Evolutionary conservation across 2,329 filamentous ascomycete species (phyloP).

Genomic region (Ceratocystis eucalypticola): DNA sequence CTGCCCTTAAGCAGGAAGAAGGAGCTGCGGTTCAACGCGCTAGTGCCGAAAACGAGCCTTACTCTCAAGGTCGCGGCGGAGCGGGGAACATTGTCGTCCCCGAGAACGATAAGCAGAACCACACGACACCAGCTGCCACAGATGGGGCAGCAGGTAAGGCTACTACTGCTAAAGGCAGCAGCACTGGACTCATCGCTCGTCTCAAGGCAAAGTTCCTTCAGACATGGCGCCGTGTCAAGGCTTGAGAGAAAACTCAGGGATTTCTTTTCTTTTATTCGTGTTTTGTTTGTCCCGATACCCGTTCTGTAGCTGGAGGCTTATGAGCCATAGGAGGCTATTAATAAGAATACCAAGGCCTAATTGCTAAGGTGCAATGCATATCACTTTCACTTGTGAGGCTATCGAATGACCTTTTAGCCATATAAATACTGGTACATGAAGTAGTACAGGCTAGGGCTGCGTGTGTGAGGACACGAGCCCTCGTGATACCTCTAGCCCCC

Average conservation of each 20-base stretch:
- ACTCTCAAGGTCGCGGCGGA: slow-evolving; percentile 44
- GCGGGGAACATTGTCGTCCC: slow-evolving; percentile 41
- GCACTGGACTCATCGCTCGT: not conserved
- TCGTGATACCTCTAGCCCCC: no score
- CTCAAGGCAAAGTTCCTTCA: slow-evolving; percentile 3
- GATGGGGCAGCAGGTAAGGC: slow-evolving; percentile 35
- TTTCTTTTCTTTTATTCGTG: not conserved
- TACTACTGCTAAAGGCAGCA: slow-evolving; percentile 34
- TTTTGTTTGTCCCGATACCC: slow-evolving; percentile 7
- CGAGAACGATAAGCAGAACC: slow-evolving; percentile 24
- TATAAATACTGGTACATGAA: no score
- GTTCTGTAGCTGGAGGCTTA: slow-evolving; percentile 1
- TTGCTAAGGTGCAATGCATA: not conserved
- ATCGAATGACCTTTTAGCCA: no score
- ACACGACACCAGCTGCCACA: slow-evolving; percentile 20
- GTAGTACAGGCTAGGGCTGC: not conserved
- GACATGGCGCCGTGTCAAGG: slow-evolving; percentile 1
- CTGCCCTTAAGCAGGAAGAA: slow-evolving; percentile 37
- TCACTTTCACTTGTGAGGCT: no score
- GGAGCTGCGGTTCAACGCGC: slow-evolving; percentile 36
- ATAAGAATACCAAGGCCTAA: not conserved
- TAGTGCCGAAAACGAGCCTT: slow-evolving; percentile 36
- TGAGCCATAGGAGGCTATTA: not conserved
- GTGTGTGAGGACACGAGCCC: not conserved
- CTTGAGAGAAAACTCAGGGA: not conserved